Percentiles rank a stretch among this genome's conserved stretches.
These are phyloP conservation scores for Porphyrellus cyaneotinctus DNA, from an alignment of 768 basidiomycete genomes.

Conservation along the genomic window DNA sequence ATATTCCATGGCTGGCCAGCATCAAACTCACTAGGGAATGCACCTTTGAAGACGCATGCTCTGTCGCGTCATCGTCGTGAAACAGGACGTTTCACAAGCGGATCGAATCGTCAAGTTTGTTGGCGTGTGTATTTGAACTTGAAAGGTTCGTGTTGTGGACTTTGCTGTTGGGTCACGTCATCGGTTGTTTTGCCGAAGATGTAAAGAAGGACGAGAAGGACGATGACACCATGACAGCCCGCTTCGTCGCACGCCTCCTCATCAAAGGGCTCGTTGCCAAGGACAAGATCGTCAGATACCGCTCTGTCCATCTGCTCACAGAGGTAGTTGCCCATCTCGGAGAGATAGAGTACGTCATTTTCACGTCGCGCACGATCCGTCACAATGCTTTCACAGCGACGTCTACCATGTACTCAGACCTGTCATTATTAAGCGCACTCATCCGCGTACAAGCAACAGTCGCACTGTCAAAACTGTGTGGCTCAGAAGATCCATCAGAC, in stretches of 20 bases:
- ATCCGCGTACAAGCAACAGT: conserved; percentile 79
- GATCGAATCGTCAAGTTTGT: conserved; percentile 77
- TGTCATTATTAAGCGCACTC: conserved; percentile 59
- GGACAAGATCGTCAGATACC: conserved; percentile 82
- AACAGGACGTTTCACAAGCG: no score
- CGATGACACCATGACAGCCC: conserved; percentile 63
- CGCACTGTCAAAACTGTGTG: conserved; percentile 73
- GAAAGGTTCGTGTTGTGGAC: conserved; percentile 51
- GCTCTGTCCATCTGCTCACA: conserved; percentile 70
- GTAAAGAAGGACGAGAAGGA: conserved; percentile 37
- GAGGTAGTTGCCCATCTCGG: conserved; percentile 79
- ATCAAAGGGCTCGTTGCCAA: conserved; percentile 79
- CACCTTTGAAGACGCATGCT: conserved; percentile 67
- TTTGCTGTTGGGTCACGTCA: background rate
- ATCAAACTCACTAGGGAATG: conserved; percentile 69
- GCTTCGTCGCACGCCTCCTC: conserved; percentile 66
- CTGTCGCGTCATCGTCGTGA: conserved; percentile 58
- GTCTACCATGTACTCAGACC: conserved; percentile 59
- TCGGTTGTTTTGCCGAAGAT: conserved; percentile 34
- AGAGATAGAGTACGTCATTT: conserved; percentile 69
- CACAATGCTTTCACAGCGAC: conserved; percentile 46
- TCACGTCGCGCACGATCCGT: conserved; percentile 38
- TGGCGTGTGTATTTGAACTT: conserved; percentile 76
- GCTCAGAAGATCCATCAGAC: conserved; percentile 61
- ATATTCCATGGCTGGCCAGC: conserved; percentile 47